phyloP scores from a whole-genome alignment of 108 stramenopile species.

The Chaetoceros muelleri region DNA sequence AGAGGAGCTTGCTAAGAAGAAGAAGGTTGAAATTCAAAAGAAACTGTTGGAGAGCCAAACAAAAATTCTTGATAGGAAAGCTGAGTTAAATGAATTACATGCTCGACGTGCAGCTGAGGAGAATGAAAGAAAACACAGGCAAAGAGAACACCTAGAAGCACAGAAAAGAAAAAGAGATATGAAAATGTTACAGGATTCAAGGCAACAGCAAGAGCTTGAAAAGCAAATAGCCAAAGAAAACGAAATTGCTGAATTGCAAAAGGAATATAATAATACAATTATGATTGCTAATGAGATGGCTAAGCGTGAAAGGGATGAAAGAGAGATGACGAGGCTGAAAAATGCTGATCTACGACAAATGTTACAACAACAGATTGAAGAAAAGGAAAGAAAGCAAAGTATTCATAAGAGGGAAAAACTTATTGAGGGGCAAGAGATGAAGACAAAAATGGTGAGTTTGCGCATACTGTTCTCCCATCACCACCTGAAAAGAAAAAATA shows the following conservation, averaged over 20 bases:
- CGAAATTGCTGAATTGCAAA: conserved; percentile 29
- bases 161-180: conserved; percentile 36
- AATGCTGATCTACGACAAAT: conserved; percentile 21
- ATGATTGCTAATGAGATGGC: conserved; percentile 33
- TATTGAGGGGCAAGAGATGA: conserved; percentile 30
- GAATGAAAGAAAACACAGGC: conserved; percentile 36
- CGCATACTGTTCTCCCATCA: no score
- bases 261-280: conserved; percentile 30
- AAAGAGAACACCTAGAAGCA: conserved; percentile 36
- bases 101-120: conserved; percentile 65
- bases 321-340: conserved; percentile 15
- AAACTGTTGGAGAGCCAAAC: conserved; percentile 58
- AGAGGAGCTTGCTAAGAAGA: conserved; percentile 39
- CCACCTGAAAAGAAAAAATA: no score
- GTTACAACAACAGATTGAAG: conserved; percentile 52
- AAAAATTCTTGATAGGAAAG: conserved; percentile 54
- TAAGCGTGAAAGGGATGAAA: conserved; percentile 35
- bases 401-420: conserved; percentile 28
- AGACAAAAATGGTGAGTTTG: conserved; percentile 30
- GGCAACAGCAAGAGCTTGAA: conserved; percentile 42
- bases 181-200: conserved; percentile 18
- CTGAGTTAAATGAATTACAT: conserved; percentile 74
- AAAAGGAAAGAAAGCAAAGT: conserved; percentile 29
- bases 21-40: conserved; percentile 59
- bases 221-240: conserved; percentile 17